These are phyloP conservation scores for Hyparrhenia diplandra DNA, from an alignment of 176 grass and related monocot species.

Conservation along the genomic window DNA sequence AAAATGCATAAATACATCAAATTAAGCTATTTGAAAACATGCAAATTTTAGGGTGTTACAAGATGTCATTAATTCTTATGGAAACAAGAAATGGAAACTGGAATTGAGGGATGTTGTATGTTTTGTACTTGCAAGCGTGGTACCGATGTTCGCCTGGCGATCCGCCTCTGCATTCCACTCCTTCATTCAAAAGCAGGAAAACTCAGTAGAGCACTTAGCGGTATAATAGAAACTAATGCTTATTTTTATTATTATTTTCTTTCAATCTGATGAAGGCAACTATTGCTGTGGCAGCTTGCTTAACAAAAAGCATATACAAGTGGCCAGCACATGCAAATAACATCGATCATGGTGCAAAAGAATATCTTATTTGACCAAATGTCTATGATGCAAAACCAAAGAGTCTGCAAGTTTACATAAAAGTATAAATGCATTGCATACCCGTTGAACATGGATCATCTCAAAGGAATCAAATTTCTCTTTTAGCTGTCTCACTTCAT, in stretches of 20 bases:
- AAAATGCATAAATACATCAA: no score
- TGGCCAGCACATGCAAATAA: background rate
- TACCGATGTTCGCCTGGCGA: slow-evolving; percentile 57
- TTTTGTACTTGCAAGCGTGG: slow-evolving; percentile 38
- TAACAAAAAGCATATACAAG: background rate
- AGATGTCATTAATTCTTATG: no score
- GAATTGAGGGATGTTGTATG: background rate
- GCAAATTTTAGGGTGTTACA: no score
- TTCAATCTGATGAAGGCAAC: background rate
- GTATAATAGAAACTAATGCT: background rate
- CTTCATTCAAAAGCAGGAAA: slow-evolving; percentile 38
- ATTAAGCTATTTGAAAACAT: no score
- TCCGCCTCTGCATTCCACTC: slow-evolving; percentile 64
- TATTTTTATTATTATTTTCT: background rate
- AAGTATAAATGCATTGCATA: slow-evolving; percentile 16
- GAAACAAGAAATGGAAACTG: background rate
- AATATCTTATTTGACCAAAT: background rate
- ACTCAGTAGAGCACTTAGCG: slow-evolving; percentile 8
- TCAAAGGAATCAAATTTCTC: slow-evolving; percentile 45
- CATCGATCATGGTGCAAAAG: background rate
- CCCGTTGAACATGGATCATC: slow-evolving; percentile 47
- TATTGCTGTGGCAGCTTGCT: background rate
- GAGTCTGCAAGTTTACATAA: background rate
- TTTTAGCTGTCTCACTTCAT: slow-evolving; percentile 51
- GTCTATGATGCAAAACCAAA: background rate